phyloP scores from a whole-genome alignment of 192 early-diverging fungal genomes.

The Dissophora globulifera region DNA sequence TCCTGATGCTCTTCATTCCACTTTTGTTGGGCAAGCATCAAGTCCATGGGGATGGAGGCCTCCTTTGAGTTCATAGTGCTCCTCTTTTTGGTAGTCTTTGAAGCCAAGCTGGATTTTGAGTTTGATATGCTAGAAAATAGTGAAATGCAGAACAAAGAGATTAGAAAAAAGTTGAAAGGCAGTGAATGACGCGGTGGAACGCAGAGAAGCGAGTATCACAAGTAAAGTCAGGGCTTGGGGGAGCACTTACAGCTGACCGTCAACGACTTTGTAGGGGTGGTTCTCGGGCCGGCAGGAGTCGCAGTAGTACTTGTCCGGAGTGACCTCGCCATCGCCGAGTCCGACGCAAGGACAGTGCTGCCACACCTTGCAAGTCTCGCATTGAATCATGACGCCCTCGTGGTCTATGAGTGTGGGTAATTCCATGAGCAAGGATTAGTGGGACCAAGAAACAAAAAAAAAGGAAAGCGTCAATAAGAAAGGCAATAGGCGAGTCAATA shows the following conservation, averaged over 20 bases:
- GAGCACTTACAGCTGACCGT: constrained; percentile 52
- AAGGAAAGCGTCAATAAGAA: too few species aligned
- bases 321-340: constrained; percentile 55
- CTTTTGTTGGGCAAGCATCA: constrained; percentile 55
- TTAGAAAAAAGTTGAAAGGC: background rate
- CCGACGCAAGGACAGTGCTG: constrained; percentile 64
- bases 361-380: constrained; percentile 65
- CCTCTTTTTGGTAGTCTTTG: constrained; percentile 60
- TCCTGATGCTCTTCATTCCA: constrained; percentile 53
- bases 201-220: background rate
- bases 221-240: background rate
- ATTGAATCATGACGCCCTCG: constrained; percentile 62
- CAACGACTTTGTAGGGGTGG: constrained; percentile 39
- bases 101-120: constrained; percentile 32
- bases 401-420: too few species aligned
- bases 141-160: background rate
- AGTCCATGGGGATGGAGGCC: constrained; percentile 60
- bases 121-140: constrained; percentile 26
- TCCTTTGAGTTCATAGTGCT: constrained; percentile 68
- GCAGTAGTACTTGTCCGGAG: constrained; percentile 62
- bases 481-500: too few species aligned
- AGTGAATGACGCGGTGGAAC: background rate
- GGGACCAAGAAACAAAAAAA: too few species aligned
- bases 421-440: too few species aligned
- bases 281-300: constrained; percentile 60